Evolutionary conservation across 1,139 yeast genomes (phyloP), one percentile per base, ranked within the genome.

Genomic region (Candida freyschussii): DNA sequence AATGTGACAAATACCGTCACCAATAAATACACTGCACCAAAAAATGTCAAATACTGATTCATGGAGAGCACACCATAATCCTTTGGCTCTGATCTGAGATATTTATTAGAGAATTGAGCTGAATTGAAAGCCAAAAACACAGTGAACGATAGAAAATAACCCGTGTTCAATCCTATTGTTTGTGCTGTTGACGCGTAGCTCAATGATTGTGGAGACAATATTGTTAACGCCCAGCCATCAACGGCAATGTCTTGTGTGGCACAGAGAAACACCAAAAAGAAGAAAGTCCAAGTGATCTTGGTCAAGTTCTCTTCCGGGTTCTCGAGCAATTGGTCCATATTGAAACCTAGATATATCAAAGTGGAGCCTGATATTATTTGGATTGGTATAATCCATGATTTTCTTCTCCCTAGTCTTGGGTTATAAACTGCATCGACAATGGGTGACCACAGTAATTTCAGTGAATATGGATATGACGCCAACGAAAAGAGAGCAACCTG

Each of bases 241-340:
- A 91, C 98, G 1, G 98, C 97, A 36, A 91, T 91, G 56, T 91
- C 99, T 57, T 91, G 98, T 0, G 99, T 91, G 3, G 98, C 97
- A 62, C 96, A 89, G 39, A 91, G 67, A 39, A 91, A 75, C 26
- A 91, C 91, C 39, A 93, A 62, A 14, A 76, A 44, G 49, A 89
- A 84, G 59, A 91, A 91, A 37, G 75, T 69, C 36, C 56, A 51
- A 0, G 89, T 79, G 40, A 86, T 74, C 9, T 56, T 53, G 5
- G 62, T 53, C 40, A 85, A 60, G 47, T 82, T 74, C 13, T 62
- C 50, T 26, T 72, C 67, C 0, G 93, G 81, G 25, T 71, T 55
- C 2, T 57, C 67, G 47, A 91, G 64, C 41, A 83, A 58, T 3
- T 55, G 50, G 43, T 80, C 81, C 36, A 84, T 74, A 6, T 63